These are phyloP conservation scores for Leccinum arenicola DNA, from an alignment of 768 basidiomycete species.

Conservation along the genomic window DNA sequence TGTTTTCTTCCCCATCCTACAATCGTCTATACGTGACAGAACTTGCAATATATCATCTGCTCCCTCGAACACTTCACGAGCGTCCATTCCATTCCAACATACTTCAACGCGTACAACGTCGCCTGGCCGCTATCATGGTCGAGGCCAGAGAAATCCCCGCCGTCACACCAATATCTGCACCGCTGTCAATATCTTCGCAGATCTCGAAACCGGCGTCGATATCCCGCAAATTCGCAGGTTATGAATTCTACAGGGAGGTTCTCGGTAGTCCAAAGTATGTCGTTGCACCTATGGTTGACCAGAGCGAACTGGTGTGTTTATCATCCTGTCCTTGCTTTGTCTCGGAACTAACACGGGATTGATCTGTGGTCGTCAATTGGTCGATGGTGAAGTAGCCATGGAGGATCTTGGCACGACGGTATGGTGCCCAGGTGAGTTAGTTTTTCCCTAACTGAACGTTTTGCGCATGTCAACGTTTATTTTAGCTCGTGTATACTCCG, in stretches of 20 bases:
- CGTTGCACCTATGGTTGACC: slow-evolving; percentile 98
- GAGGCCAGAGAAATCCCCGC: neutral
- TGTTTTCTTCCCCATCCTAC: neutral
- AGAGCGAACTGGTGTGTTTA: slow-evolving; percentile 83
- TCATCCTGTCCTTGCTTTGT: neutral
- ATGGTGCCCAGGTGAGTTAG: slow-evolving; percentile 67
- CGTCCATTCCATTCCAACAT: neutral
- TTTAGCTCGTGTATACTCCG: slow-evolving; percentile 86
- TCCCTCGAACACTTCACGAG: neutral
- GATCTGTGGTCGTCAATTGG: neutral
- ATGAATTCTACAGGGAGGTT: slow-evolving; percentile 78
- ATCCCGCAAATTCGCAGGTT: slow-evolving; percentile 57
- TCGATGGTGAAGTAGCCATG: slow-evolving; percentile 63
- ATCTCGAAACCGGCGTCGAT: neutral
- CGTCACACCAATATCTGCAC: neutral
- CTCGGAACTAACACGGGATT: neutral
- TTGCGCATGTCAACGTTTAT: neutral
- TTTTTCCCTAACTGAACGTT: neutral
- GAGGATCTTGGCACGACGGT: slow-evolving; percentile 77
- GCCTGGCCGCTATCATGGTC: neutral
- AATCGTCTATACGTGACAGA: no score
- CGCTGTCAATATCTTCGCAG: neutral
- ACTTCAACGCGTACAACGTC: neutral
- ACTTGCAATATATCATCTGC: neutral
- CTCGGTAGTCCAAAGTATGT: slow-evolving; percentile 85